Evolutionary conservation across 768 basidiomycete genomes (phyloP).

Genomic region (Rhodotorula kratochvilovae): DNA sequence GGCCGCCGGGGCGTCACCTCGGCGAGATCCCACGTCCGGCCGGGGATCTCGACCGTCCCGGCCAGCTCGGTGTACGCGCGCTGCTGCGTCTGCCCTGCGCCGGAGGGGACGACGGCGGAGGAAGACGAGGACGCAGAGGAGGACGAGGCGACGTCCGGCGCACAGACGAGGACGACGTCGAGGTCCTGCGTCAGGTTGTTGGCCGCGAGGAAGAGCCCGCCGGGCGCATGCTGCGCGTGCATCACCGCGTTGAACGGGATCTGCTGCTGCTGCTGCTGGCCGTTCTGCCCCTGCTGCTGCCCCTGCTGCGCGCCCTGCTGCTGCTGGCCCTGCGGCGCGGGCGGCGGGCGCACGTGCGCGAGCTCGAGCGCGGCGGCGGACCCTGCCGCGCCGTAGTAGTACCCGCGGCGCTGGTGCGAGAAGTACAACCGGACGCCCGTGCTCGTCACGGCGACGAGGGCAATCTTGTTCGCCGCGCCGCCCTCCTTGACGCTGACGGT

Average conservation of each 20-base stretch:
- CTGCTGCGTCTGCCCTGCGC: slow-evolving; percentile 50
- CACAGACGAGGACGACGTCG: slow-evolving; percentile 43
- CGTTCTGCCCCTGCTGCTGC: slow-evolving; percentile 2
- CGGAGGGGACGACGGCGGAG: slow-evolving; percentile 52
- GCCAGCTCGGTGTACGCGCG: slow-evolving; percentile 65
- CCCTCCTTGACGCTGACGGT: slow-evolving; percentile 65
- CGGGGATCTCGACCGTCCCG: slow-evolving; percentile 69
- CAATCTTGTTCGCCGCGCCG: slow-evolving; percentile 54
- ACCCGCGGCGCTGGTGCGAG: slow-evolving; percentile 44
- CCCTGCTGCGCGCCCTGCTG: not conserved
- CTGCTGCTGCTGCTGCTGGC: not conserved
- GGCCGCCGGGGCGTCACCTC: slow-evolving; percentile 48
- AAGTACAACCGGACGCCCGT: slow-evolving; percentile 85
- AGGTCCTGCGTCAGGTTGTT: slow-evolving; percentile 41
- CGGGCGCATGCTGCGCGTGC: slow-evolving; percentile 31
- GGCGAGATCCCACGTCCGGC: slow-evolving; percentile 73
- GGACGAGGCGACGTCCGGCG: slow-evolving; percentile 33
- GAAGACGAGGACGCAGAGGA: not conserved
- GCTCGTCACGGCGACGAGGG: slow-evolving; percentile 72
- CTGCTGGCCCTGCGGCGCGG: slow-evolving; percentile 62
- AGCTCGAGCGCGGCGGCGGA: slow-evolving; percentile 58
- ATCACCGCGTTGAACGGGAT: slow-evolving; percentile 35
- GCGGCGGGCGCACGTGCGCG: slow-evolving; percentile 70
- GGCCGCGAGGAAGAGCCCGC: slow-evolving; percentile 39
- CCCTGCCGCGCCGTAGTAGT: slow-evolving; percentile 35